Evolutionary conservation across 2,329 filamentous ascomycete species (phyloP), one percentile per base, ranked within the genome.

Genomic region (Fusarium xylarioides): DNA sequence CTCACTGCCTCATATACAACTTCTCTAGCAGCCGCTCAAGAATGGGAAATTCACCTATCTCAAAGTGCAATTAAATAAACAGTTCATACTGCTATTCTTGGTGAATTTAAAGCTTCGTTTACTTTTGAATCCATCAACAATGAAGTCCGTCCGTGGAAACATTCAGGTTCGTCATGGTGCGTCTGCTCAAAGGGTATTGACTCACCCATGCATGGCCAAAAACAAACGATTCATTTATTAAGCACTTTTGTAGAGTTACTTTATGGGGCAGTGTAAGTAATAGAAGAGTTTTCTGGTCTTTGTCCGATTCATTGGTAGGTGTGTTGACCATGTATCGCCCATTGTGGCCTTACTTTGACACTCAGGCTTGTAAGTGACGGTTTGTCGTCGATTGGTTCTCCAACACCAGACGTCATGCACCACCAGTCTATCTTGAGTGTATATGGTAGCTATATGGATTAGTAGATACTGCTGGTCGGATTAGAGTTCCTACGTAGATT

Each of bases 61-160:
- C 15, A 18, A 10, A 35, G 4, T 3, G 3, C 32, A 50, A 12
- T 18, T 18, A 0, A 14, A 34, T 8, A 14, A n/a, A 35, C 11
- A 18, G 0, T 21, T 23, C 8, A 6, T 3, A 15, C 4, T 9
- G 3, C 10, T 9, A 1, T 28, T 21, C 6, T 16, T 21, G 4
- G 5, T 7, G 2, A 9, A 11, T 6, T 21, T 1, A 3, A 11
- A 4, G 4, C 8, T 26, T 8, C 1, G 19, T 23, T 23, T 26
- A 4, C 7, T 5, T 7, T 0, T 10, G 6, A 35, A 21, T 5
- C 28, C 32, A 26, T 16, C 14, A 11, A 26, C 7, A 21, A 4
- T 12, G 14, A 28, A 40, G 19, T 7, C n/a, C 6, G 11, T 18
- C 4, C 2, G 30, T 5, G 7, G 34, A 28, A n/a, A 28, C 7